phyloP scores from a whole-genome alignment of 1,139 yeast genomes.

The Hemisphaericaspora xylanilytica region DNA sequence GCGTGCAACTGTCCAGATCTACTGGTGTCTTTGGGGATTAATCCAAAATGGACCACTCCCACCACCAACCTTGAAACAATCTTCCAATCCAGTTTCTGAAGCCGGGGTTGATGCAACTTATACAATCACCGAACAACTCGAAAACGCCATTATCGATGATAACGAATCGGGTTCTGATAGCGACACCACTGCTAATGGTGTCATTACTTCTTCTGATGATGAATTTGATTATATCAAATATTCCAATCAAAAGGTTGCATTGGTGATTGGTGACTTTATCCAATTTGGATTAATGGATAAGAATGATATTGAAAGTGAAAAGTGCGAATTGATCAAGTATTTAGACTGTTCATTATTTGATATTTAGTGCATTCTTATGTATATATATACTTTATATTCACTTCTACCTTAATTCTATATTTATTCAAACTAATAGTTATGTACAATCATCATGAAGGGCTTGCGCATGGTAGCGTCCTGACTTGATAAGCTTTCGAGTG shows the following conservation, averaged over 20 bases:
- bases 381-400: too few species aligned
- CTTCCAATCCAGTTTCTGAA: conserved; percentile 20
- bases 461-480: too few species aligned
- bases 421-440: too few species aligned
- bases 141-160: conserved; percentile 26
- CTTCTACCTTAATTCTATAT: too few species aligned
- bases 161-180: conserved; percentile 16
- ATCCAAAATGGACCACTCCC: conserved; percentile 60
- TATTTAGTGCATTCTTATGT: conserved; percentile 13
- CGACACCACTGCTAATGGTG: conserved; percentile 12
- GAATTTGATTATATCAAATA: conserved; percentile 78
- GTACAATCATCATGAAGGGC: too few species aligned
- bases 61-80: conserved; percentile 2
- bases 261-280: conserved; percentile 74
- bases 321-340: conserved; percentile 31
- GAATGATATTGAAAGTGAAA: conserved; percentile 27
- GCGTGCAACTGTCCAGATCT: conserved; percentile 77
- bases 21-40: conserved; percentile 93
- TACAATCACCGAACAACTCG: conserved; percentile 34
- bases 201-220: conserved; percentile 52
- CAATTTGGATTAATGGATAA: conserved; percentile 54
- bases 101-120: conserved; percentile 39
- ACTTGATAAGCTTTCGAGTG: too few species aligned
- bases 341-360: conserved; percentile 39
- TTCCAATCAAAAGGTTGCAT: conserved; percentile 68